Evolutionary conservation across 1,284 basidiomycete genomes (phyloP), one percentile per base, ranked within the genome.

Genomic region (Ustilago nuda): DNA sequence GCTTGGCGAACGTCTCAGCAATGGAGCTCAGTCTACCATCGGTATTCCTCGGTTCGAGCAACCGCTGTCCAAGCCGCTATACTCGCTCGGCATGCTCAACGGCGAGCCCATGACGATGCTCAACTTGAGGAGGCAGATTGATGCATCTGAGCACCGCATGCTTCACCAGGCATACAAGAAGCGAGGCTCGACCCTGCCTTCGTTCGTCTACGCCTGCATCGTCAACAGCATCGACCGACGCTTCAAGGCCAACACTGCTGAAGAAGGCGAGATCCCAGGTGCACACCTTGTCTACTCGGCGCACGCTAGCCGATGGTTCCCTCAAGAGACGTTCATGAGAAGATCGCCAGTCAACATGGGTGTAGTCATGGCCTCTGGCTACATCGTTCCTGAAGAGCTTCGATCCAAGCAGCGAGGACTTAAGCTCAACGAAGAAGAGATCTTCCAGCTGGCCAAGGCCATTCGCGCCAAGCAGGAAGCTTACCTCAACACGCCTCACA

Each of bases 161-260:
- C 54, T 70, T 8, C 52, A 56, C n/a, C 45, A 53, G 23, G 61
- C 61, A 2, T 56, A 51, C 67, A 70, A 64, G 58, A 64, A 64
- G 54, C 48, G 41, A 19, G 67, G 61, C 9, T 52, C 53, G 11
- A 60, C 46, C 3, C 52, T 70, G 0, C 67, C 67, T 32, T 64
- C 67, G 3, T 60, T 70, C 27, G 58, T 64, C 39, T 70, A 70
- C 32, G 67, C 67, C 4, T 70, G 67, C 58, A 63, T 70, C 8
- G 61, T 70, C 32, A 70, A 70, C 61, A 70, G 67, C 54, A 70
- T 70, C 53, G 67, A 70, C 58, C 56, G 61, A 48, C 56, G 50
- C 27, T 70, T 58, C 56, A 61, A 43, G 9, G 39, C 57, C 3
- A 59, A 52, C 61, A 57, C 46, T 4, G 17, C 53, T 0, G 46